These are phyloP conservation scores for Aspergillus luchuensis DNA, from an alignment of 2,329 filamentous ascomycete species.

Conservation along the genomic window DNA sequence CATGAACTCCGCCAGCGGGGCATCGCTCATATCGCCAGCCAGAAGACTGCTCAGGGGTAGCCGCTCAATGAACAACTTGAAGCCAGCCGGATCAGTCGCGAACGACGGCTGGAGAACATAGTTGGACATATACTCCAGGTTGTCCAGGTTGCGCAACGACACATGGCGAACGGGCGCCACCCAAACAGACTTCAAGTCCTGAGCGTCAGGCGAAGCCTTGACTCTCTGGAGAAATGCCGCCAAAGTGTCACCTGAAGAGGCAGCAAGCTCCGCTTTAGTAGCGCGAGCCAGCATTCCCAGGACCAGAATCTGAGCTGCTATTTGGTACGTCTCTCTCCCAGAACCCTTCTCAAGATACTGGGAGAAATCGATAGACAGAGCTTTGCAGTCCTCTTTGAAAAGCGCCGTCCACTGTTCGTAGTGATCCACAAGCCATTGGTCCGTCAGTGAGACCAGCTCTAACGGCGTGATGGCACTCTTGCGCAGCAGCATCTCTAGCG, in stretches of 20 bases:
- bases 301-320: slow-evolving; percentile 35
- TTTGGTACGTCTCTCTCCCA: slow-evolving; percentile 11
- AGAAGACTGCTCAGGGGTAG: slow-evolving; percentile 57
- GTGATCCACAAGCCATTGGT: slow-evolving; percentile 38
- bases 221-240: slow-evolving; percentile 34
- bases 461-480: slow-evolving; percentile 37
- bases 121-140: slow-evolving; percentile 39
- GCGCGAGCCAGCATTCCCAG: slow-evolving; percentile 36
- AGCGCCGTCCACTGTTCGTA: slow-evolving; percentile 34
- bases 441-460: slow-evolving; percentile 34
- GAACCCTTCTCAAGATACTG: slow-evolving; percentile 22
- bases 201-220: slow-evolving; percentile 16
- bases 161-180: slow-evolving; percentile 39
- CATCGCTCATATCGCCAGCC: slow-evolving; percentile 48
- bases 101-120: slow-evolving; percentile 42
- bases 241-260: slow-evolving; percentile 32
- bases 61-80: slow-evolving; percentile 55
- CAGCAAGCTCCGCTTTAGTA: slow-evolving; percentile 32
- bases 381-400: slow-evolving; percentile 37
- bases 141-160: slow-evolving; percentile 39
- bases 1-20: slow-evolving; percentile 57
- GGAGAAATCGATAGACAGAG: slow-evolving; percentile 29
- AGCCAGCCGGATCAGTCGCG: slow-evolving; percentile 34
- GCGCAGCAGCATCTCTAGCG: slow-evolving; percentile 41
- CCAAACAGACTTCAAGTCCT: slow-evolving; percentile 35